A percentile compares a stretch with the other conserved stretches of the same genome.
Conservation (phyloP, 306 rosid genomes). For the Quercus mongolica region DNA sequence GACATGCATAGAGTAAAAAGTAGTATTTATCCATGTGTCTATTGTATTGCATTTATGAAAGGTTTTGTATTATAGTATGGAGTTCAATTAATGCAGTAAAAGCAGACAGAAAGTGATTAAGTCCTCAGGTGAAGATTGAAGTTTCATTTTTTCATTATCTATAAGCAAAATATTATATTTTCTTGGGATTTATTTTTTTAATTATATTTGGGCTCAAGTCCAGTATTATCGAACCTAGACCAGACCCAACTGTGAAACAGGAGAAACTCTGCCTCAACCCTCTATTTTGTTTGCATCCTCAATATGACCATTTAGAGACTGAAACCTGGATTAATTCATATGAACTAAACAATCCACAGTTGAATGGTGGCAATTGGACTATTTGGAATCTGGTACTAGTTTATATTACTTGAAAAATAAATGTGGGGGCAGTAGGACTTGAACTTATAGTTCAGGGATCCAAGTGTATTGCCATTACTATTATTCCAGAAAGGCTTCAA, state of each 20-base stretch:
- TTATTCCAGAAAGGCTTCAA: background rate
- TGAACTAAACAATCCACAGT: background rate
- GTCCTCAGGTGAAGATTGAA: background rate
- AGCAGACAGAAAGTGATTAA: background rate
- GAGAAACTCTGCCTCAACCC: background rate
- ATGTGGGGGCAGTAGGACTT: background rate
- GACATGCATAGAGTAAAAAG: background rate
- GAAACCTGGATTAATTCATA: background rate
- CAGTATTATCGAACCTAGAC: too few species aligned
- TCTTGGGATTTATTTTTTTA: background rate
- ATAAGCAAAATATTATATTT: background rate
- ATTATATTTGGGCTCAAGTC: too few species aligned
- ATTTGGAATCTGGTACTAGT: too few species aligned
- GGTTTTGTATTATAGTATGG: background rate
- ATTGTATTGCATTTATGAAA: background rate
- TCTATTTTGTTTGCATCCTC: background rate
- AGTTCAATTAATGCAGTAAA: background rate
- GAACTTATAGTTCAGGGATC: background rate
- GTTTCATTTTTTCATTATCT: background rate
- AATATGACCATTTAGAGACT: background rate
- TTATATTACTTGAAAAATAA: background rate
- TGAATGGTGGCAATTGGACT: background rate
- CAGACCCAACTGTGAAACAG: too few species aligned
- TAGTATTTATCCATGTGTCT: background rate
- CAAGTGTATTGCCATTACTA: background rate